Percentiles rank a stretch among this genome's conserved stretches.
phyloP scores from a whole-genome alignment of 164 flowering plant species.

The Buxus sempervirens region DNA sequence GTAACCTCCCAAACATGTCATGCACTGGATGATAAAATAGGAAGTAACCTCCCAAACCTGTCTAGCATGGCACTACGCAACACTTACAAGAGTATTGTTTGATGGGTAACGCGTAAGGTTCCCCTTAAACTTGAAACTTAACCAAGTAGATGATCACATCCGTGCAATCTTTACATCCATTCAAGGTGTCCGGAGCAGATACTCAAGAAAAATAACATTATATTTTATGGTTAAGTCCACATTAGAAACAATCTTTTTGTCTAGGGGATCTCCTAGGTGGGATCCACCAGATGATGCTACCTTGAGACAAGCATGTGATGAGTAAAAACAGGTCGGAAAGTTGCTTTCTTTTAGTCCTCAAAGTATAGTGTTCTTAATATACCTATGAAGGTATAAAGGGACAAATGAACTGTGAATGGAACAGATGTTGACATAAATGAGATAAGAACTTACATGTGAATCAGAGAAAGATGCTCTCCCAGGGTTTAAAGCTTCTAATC shows the following conservation, averaged over 20 bases:
- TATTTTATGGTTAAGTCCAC: background rate
- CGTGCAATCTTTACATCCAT: background rate
- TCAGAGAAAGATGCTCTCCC: slow-evolving; percentile 46
- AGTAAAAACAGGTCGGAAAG: background rate
- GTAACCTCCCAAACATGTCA: too few species aligned
- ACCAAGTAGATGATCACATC: background rate
- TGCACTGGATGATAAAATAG: too few species aligned
- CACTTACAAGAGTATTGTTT: background rate
- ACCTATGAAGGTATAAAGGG: background rate
- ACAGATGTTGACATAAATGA: slow-evolving; percentile 1
- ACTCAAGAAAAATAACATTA: background rate
- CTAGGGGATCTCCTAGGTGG: background rate
- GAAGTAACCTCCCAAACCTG: too few species aligned
- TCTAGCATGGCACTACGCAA: background rate
- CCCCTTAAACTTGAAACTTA: background rate
- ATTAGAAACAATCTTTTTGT: too few species aligned
- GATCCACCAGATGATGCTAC: background rate
- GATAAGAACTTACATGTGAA: slow-evolving; percentile 33
- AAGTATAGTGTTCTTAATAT: background rate
- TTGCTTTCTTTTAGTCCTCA: background rate
- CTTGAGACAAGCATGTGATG: background rate
- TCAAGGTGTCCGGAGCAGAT: background rate
- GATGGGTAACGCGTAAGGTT: background rate
- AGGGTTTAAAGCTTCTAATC: slow-evolving; percentile 89
- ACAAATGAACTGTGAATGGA: background rate